Conservation (phyloP, 768 basidiomycete species). For the Fomitopsis serialis region DNA sequence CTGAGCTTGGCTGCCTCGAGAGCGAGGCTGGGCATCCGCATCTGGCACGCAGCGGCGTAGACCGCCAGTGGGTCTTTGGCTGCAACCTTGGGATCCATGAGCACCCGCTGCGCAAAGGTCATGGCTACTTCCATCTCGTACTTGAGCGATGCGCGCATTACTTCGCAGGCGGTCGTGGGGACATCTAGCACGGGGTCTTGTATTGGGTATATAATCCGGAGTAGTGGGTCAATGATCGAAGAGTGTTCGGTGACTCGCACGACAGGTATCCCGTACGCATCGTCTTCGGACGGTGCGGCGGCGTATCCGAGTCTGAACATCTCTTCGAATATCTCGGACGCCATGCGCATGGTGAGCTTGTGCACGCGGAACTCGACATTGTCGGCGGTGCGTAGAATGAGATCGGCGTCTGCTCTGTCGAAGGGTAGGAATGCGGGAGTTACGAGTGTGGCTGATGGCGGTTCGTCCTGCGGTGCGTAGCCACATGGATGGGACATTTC, state of each 20-base stretch:
- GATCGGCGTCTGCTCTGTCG: not conserved
- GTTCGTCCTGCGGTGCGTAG: no score
- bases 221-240: slow-evolving; percentile 4
- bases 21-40: not conserved
- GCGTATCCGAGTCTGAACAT: slow-evolving; percentile 40
- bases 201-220: slow-evolving; percentile 15
- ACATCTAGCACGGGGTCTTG: slow-evolving; percentile 1
- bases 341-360: slow-evolving; percentile 27
- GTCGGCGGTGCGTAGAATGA: slow-evolving; percentile 1
- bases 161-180: not conserved
- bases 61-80: not conserved
- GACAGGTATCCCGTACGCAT: no score
- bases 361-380: not conserved
- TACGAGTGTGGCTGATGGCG: no score
- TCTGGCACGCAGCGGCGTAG: not conserved
- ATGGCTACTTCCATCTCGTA: not conserved
- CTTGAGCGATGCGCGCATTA: not conserved
- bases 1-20: not conserved
- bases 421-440: not conserved
- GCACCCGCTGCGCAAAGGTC: not conserved
- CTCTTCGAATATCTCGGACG: slow-evolving; percentile 51
- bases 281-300: no score
- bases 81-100: not conserved
- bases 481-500: no score
- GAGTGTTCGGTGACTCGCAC: not conserved